Base-by-base conservation (phyloP, 73 alveolate species). In the Symbiodinium pilosum region DNA sequence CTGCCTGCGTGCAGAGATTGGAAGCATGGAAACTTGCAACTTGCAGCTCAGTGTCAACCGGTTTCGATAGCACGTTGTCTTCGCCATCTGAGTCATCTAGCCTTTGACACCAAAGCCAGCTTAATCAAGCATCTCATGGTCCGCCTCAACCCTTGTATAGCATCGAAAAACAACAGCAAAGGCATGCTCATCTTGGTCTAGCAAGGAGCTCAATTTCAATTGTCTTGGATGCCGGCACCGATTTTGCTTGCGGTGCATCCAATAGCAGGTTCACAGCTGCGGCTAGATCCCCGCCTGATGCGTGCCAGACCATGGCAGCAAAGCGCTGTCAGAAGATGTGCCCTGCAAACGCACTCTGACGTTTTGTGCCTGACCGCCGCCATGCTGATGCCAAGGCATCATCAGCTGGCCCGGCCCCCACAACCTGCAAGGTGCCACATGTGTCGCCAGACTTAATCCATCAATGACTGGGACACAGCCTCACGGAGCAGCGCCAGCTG, bases 71-170 rank as follows among this genome's bases (percentile, higher is more conserved):
- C 85, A 5, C 68, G 21, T 14, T 32, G 41, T 52, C 87, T 30
- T 89, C 95, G 47, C 95, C 95, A 68, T 89, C 95, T 7, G 94
- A 51, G 94, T 89, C 95, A 89, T 89, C 95, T 84, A 89, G n/a
- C 73, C 75, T 89, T 40, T 42, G 44, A 54, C 59, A 47, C 59
- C 59, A 47, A 47, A 47, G 59, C 59, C 59, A 47, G 59, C 59
- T 9, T 47, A 9, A 6, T 6, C 59, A 47, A 47, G 59, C 14
- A 14, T 47, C 59, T 9, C 59, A 47, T 14, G 59, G 59, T n/a
- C n/a, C n/a, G n/a, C n/a, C n/a, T n/a, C n/a, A n/a, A n/a, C n/a
- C n/a, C n/a, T n/a, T n/a, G n/a, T n/a, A n/a, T n/a, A n/a, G n/a
- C n/a, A n/a, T n/a, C 59, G 59, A 47, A 14, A 47, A 47, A 47